Evolutionary conservation across 345 rosid genomes (phyloP).

Genomic region (Boechera retrofracta): DNA sequence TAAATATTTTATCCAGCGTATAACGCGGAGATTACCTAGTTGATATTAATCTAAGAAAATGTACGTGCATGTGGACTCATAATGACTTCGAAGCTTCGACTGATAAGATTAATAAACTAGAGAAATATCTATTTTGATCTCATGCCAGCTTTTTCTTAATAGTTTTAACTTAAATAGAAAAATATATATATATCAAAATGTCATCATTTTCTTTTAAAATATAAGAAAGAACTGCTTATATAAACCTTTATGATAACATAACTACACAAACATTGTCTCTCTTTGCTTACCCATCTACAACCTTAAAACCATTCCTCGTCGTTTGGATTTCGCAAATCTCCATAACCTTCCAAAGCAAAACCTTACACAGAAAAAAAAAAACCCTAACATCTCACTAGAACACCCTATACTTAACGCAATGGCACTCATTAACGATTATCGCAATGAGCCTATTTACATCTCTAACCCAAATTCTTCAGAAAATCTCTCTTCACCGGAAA

Average conservation of each 20-base stretch:
- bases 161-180: not conserved
- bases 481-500: slow-evolving; percentile 47
- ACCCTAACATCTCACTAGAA: not conserved
- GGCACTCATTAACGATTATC: slow-evolving; percentile 33
- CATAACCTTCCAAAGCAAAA: not conserved
- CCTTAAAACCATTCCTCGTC: not conserved
- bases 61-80: slow-evolving; percentile 17
- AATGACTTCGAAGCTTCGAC: slow-evolving; percentile 31
- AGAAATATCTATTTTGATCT: slow-evolving; percentile 20
- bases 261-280: slow-evolving; percentile 30
- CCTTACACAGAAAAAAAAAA: not conserved
- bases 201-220: not conserved
- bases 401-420: slow-evolving; percentile 12
- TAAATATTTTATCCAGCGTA: too few relatives aligned
- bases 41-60: not conserved
- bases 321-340: not conserved
- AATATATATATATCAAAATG: not conserved
- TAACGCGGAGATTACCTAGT: too few relatives aligned
- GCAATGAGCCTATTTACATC: slow-evolving; percentile 29
- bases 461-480: slow-evolving; percentile 28
- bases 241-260: slow-evolving; percentile 35
- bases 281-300: slow-evolving; percentile 28
- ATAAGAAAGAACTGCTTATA: slow-evolving; percentile 25
- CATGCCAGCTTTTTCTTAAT: slow-evolving; percentile 22
- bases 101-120: slow-evolving; percentile 23